A percentile compares a stretch with the other conserved stretches of the same genome.
phyloP scores from a whole-genome alignment of 2,329 filamentous ascomycete species.

The Phialemoniopsis sp. region DNA sequence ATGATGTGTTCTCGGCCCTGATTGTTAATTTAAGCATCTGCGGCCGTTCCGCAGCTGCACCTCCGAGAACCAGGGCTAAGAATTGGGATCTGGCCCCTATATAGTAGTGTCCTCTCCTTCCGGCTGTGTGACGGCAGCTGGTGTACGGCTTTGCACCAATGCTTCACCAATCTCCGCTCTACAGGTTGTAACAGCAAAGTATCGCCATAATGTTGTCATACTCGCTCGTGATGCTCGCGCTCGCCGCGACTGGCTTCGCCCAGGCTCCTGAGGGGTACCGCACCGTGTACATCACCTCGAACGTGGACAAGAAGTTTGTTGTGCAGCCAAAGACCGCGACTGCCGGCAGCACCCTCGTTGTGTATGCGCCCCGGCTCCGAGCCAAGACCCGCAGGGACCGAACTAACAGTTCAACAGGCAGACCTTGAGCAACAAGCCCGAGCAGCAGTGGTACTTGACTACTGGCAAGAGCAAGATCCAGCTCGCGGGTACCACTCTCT shows the following conservation, averaged over 20 bases:
- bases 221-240: slow-evolving; percentile 20
- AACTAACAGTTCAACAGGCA: slow-evolving; percentile 15
- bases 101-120: no score
- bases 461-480: slow-evolving; percentile 28
- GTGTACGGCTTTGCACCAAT: no score
- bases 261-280: slow-evolving; percentile 30
- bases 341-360: slow-evolving; percentile 25
- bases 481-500: slow-evolving; percentile 29
- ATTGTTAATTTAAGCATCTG: no score
- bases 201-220: slow-evolving; percentile 18
- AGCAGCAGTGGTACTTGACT: slow-evolving; percentile 36
- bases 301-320: slow-evolving; percentile 32
- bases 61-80: no score
- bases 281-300: slow-evolving; percentile 32
- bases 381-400: no score
- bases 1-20: no score
- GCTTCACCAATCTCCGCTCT: no score
- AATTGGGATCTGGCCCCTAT: no score
- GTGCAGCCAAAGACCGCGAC: slow-evolving; percentile 26
- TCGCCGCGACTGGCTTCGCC: slow-evolving; percentile 26
- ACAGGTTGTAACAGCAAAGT: no score
- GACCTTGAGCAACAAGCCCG: slow-evolving; percentile 22
- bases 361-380: slow-evolving; percentile 16
- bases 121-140: no score
- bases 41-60: no score